These are phyloP conservation scores for Cercophora samala DNA, from an alignment of 495 filamentous ascomycete genomes.

Conservation along the genomic window DNA sequence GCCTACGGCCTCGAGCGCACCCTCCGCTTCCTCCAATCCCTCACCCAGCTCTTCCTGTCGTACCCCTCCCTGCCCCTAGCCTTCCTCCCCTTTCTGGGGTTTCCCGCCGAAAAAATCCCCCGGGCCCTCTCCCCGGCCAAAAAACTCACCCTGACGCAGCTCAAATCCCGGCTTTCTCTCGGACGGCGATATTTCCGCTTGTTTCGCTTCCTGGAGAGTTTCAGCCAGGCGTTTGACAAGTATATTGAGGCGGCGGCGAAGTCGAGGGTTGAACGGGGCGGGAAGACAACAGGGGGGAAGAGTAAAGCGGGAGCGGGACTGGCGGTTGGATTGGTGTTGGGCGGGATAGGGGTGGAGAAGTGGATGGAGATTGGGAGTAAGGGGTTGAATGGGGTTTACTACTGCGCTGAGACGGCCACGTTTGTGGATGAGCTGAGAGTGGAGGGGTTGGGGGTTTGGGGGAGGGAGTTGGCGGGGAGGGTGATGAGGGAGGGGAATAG, in stretches of 20 bases:
- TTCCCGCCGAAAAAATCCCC: conserved; percentile 16
- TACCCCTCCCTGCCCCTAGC: conserved; percentile 6
- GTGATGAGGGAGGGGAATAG: conserved; percentile 54
- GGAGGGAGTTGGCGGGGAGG: conserved; percentile 9
- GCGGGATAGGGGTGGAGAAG: neutral
- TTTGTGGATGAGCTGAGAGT: neutral
- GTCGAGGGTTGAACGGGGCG: neutral
- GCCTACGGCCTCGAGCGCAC: conserved; percentile 59
- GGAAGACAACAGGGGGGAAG: neutral
- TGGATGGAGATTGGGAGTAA: neutral
- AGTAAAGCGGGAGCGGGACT: neutral
- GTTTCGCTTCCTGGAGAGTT: conserved; percentile 61
- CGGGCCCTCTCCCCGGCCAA: conserved; percentile 8
- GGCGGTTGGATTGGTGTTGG: neutral
- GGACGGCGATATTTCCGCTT: conserved; percentile 59
- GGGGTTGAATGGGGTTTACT: neutral
- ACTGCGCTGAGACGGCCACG: neutral
- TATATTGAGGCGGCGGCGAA: neutral
- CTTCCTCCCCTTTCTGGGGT: conserved; percentile 10
- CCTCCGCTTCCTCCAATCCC: conserved; percentile 58
- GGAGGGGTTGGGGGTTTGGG: neutral
- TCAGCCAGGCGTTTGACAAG: conserved; percentile 44
- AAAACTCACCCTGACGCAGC: conserved; percentile 21
- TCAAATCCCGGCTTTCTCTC: conserved; percentile 35
- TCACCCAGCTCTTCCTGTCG: conserved; percentile 31